Conservation (phyloP, 2,329 filamentous ascomycete genomes). For the Phymatotrichopsis omnivora region DNA sequence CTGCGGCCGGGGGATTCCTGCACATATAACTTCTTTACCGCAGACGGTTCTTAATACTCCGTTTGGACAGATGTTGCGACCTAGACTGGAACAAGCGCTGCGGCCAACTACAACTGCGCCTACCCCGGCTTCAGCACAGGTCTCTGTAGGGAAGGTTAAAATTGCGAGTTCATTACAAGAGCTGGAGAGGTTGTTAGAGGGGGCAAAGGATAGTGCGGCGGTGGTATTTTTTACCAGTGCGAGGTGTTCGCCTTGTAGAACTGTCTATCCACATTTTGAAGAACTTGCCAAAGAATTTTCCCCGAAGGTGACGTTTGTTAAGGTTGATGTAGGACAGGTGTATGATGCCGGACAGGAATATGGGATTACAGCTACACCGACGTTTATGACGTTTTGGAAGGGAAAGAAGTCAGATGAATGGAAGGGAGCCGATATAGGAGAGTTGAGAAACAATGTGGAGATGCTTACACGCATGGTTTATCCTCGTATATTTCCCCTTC, state of each 20-base stretch:
- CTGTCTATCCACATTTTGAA: slow-evolving; percentile 72
- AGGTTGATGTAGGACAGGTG: slow-evolving; percentile 65
- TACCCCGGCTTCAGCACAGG: slow-evolving; percentile 17
- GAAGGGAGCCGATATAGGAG: slow-evolving; percentile 61
- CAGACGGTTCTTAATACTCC: slow-evolving; percentile 75
- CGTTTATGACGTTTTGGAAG: slow-evolving; percentile 73
- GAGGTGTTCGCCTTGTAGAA: slow-evolving; percentile 74
- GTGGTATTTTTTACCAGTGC: slow-evolving; percentile 88
- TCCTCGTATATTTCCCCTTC: slow-evolving; percentile 20
- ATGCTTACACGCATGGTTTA: slow-evolving; percentile 46
- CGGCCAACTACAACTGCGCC: slow-evolving; percentile 43
- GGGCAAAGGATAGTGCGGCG: slow-evolving; percentile 57
- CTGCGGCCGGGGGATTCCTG: slow-evolving; percentile 76
- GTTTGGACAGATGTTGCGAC: slow-evolving; percentile 77
- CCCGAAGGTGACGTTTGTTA: slow-evolving; percentile 61
- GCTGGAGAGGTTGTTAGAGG: slow-evolving; percentile 50
- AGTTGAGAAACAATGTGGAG: slow-evolving; percentile 60
- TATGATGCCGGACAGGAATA: slow-evolving; percentile 56
- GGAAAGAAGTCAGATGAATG: slow-evolving; percentile 69
- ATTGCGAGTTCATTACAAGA: slow-evolving; percentile 50
- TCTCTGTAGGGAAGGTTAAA: slow-evolving; percentile 17
- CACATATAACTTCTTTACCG: slow-evolving; percentile 75
- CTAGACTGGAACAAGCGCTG: slow-evolving; percentile 59
- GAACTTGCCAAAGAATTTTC: slow-evolving; percentile 64
- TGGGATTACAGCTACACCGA: slow-evolving; percentile 66